Base-by-base conservation (phyloP, 257 asterid species). In the Echites panduratus region DNA sequence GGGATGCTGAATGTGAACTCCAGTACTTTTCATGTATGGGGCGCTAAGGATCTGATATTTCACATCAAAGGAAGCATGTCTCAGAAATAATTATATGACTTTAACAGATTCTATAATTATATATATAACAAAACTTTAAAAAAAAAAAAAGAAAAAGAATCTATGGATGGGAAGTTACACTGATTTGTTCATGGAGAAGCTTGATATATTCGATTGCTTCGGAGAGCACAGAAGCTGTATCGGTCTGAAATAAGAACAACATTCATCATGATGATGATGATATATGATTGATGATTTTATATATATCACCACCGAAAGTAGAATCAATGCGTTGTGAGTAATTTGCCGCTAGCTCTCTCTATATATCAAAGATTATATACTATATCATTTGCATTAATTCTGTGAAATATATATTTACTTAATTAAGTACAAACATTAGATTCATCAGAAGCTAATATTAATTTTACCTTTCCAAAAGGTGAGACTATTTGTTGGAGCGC, bases 401-500 rank as follows among this genome's bases (percentile, higher is more conserved):
- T 66, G 35, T 66, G 70, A 80, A 85, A n/a, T n/a, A n/a, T n/a
- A n/a, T n/a, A n/a, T n/a, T n/a, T n/a, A n/a, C n/a, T n/a, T n/a
- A n/a, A n/a, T n/a, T n/a, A n/a, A 81, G 87, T 62, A 77, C n/a
- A 77, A 77, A 13, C 19, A 73, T 79, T 68, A n/a, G n/a, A n/a
- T n/a, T n/a, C n/a, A n/a, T 71, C 57, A 73, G 78, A 76, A 73
- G 77, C 70, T 79, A 50, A 27, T 47, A 17, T 71, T 82, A 88
- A n/a, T n/a, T n/a, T n/a, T n/a, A n/a, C 96, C 95, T 90, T 90
- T 85, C 96, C 96, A 84, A 90, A 90, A 88, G 96, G 96, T 66
- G 96, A 86, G 85, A 90, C 90, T 82, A 90, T 85, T 88, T 90
- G 96, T 85, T 90, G 96, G 68, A 90, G 89, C 57, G 96, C 91